Base-by-base conservation (phyloP, 352 stramenopile species). In the Blastocystis sp. region DNA sequence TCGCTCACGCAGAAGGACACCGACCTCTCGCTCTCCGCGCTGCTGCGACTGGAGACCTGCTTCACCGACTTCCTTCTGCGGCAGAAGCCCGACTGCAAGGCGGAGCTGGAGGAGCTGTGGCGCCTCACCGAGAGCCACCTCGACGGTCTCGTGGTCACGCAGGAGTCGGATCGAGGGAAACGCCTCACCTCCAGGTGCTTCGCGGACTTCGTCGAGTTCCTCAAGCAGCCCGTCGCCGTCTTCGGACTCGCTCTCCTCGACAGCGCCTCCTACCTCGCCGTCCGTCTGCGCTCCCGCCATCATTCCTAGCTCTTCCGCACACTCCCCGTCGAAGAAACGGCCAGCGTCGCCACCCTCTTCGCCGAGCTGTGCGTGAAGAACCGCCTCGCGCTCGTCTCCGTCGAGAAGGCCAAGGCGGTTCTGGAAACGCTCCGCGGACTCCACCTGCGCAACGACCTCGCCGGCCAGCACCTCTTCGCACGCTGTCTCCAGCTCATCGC, bases 401-500 rank as follows among this genome's bases (percentile, higher is more conserved):
- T 53, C 21, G 24, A 75, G 44, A 46, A 87, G 14, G 61, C 32
- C 7, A 21, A 72, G 42, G 8, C 61, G 1, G 6, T 72, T 21
- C 54, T 86, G 38, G 32, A 61, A 24, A 77, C 61, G 21, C 34
- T 87, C 32, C 49, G 73, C 2, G 14, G 73, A 6, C 69, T 87
- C 18, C 18, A 78, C 27, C 34, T 78, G 27, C 18, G 32, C 27
- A n/a, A 71, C 56, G 71, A 78, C 59, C 53, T 59, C 87, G 73
- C 89, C 40, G 94, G 98, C 84, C 93, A 97, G 85, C 88, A 92
- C 21, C 88, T 94, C 16, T 90, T 98, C 29, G 92, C 94, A 18
- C 96, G 95, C 73, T 85, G 98, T 4, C 88, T 98, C 21, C 93
- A 98, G 86, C 86, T 97, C n/a, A 89, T 98, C 27, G 48, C 90